Conservation (phyloP, 2,329 filamentous ascomycete species). For the Exophiala dermatitidis region DNA sequence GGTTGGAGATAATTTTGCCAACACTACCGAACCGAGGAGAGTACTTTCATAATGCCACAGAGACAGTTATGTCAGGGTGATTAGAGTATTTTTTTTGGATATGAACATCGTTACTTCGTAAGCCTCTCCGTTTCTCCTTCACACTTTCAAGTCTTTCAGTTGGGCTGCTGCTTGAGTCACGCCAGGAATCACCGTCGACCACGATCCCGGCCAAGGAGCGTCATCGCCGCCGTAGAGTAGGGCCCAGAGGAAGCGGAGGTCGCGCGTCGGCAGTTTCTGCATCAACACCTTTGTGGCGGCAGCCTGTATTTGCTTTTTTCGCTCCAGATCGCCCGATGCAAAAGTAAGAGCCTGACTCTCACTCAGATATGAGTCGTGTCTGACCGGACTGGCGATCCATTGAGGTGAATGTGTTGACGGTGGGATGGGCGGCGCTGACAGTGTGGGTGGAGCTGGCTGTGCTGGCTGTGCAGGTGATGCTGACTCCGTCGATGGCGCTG, state of each 20-base stretch:
- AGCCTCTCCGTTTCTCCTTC: not conserved
- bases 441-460: not conserved
- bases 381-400: conserved; percentile 11
- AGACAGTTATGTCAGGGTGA: too few species aligned
- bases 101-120: too few species aligned
- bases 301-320: conserved; percentile 18
- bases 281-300: conserved; percentile 18
- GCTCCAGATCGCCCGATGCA: conserved; percentile 9
- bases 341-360: conserved; percentile 13
- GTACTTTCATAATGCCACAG: too few species aligned
- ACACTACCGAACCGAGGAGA: too few species aligned
- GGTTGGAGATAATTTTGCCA: too few species aligned
- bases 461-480: not conserved
- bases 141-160: not conserved
- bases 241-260: conserved; percentile 22
- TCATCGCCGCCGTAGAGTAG: conserved; percentile 20
- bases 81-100: too few species aligned
- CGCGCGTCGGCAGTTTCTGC: conserved; percentile 20
- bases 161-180: conserved; percentile 5
- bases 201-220: conserved; percentile 17
- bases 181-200: conserved; percentile 14
- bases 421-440: not conserved
- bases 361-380: conserved; percentile 15
- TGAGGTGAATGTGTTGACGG: not conserved
- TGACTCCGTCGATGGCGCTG: too few species aligned